A percentile compares a stretch with the other conserved stretches of the same genome.
Evolutionary conservation across 2,329 filamentous ascomycete genomes (phyloP).

Genomic region (Sporothrix sp.): DNA sequence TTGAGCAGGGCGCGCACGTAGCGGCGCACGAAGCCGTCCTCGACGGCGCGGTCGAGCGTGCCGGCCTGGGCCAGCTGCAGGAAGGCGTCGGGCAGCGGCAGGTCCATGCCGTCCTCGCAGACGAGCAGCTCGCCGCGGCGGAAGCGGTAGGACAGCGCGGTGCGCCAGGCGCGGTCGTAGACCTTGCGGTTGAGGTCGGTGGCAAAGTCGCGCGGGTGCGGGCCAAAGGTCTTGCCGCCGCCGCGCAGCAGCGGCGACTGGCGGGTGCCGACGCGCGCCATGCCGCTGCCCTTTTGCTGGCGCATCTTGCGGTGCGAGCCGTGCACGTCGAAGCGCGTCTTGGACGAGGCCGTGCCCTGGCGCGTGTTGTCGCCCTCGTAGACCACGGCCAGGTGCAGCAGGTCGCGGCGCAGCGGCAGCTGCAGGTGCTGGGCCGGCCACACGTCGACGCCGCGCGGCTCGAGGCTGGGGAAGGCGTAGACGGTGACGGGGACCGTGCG

Average conservation of each 20-base stretch:
- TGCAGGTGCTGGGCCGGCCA: slow-evolving; percentile 77
- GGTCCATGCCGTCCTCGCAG: slow-evolving; percentile 66
- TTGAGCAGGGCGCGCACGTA: slow-evolving; percentile 60
- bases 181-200: slow-evolving; percentile 77
- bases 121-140: slow-evolving; percentile 78
- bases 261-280: slow-evolving; percentile 67
- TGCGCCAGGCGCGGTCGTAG: slow-evolving; percentile 93
- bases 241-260: slow-evolving; percentile 76
- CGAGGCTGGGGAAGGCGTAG: slow-evolving; percentile 81
- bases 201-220: slow-evolving; percentile 81
- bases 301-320: slow-evolving; percentile 75
- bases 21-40: slow-evolving; percentile 41
- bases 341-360: slow-evolving; percentile 74
- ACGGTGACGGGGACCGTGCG: slow-evolving; percentile 77
- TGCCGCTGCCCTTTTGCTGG: slow-evolving; percentile 78
- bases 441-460: slow-evolving; percentile 66
- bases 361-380: slow-evolving; percentile 87
- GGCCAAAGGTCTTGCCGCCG: slow-evolving; percentile 84
- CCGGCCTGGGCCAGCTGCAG: slow-evolving; percentile 28
- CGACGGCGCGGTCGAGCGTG: slow-evolving; percentile 29
- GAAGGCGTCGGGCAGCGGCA: slow-evolving; percentile 46
- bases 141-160: slow-evolving; percentile 85
- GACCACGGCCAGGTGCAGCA: slow-evolving; percentile 83
- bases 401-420: slow-evolving; percentile 78
- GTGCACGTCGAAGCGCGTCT: slow-evolving; percentile 73